These are phyloP conservation scores for Rutstroemia sp. DNA, from an alignment of 2,329 filamentous ascomycete genomes.

Conservation along the genomic window DNA sequence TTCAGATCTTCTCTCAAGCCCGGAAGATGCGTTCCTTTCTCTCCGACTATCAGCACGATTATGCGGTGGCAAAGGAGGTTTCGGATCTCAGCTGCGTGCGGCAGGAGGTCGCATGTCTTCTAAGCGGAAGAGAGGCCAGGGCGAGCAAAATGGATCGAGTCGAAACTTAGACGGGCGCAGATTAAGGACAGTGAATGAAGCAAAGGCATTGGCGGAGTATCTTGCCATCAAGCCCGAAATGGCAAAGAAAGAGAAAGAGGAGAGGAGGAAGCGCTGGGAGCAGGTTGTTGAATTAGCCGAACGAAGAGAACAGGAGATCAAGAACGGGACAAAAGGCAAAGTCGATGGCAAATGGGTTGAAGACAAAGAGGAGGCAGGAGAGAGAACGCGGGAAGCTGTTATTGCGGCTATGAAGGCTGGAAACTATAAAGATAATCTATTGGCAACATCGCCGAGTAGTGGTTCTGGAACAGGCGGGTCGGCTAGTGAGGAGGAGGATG, in stretches of 20 bases:
- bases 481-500: conserved; percentile 27
- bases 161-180: conserved; percentile 88
- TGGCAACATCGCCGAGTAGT: conserved; percentile 33
- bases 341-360: conserved; percentile 93
- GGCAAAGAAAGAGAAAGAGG: conserved; percentile 89
- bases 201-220: conserved; percentile 91
- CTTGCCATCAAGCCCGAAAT: conserved; percentile 94
- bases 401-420: conserved; percentile 61
- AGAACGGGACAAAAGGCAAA: conserved; percentile 60
- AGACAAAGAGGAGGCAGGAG: conserved; percentile 81
- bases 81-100: conserved; percentile 92
- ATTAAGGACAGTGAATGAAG: conserved; percentile 86
- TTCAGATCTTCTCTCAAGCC: conserved; percentile 50
- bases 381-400: conserved; percentile 74
- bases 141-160: conserved; percentile 81
- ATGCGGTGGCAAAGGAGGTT: conserved; percentile 93
- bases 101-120: conserved; percentile 97
- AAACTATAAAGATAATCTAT: conserved; percentile 52
- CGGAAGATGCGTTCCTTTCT: conserved; percentile 64
- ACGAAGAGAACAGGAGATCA: conserved; percentile 74
- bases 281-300: conserved; percentile 82
- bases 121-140: conserved; percentile 72
- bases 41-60: conserved; percentile 73
- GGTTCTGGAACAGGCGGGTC: conserved; percentile 26
- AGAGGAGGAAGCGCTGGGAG: conserved; percentile 76